These are phyloP conservation scores for Aleurites moluccanus DNA, from an alignment of 441 rosid genomes.

Conservation along the genomic window DNA sequence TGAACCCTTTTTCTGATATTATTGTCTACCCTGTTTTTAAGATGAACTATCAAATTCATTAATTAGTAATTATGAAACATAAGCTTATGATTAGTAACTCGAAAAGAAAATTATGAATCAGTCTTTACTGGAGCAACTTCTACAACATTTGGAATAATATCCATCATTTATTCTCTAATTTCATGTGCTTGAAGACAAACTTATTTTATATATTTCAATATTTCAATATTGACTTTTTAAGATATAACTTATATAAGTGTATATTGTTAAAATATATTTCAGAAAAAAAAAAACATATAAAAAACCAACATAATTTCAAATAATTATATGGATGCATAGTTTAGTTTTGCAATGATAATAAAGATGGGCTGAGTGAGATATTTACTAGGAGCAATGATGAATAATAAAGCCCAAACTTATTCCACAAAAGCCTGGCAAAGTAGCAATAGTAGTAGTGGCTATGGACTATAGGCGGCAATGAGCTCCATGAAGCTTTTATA, in stretches of 20 bases:
- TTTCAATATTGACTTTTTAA: too few relatives aligned
- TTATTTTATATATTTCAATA: too few relatives aligned
- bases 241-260: too few relatives aligned
- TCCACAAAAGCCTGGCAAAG: slow-evolving; percentile 77
- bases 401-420: slow-evolving; percentile 61
- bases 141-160: background rate
- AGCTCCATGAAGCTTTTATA: slow-evolving; percentile 65
- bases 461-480: slow-evolving; percentile 44
- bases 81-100: too few relatives aligned
- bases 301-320: background rate
- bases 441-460: slow-evolving; percentile 69
- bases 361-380: background rate
- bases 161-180: slow-evolving; percentile 11
- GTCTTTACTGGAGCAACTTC: background rate
- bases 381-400: slow-evolving; percentile 59
- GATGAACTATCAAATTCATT: too few relatives aligned
- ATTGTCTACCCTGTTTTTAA: too few relatives aligned
- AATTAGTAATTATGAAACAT: background rate
- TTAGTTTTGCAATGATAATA: background rate
- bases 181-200: background rate
- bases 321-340: background rate
- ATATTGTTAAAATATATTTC: too few relatives aligned
- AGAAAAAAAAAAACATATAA: too few relatives aligned
- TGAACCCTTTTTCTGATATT: too few relatives aligned
- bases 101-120: background rate